Evolutionary conservation across 805 yeast genomes (phyloP), one percentile per base, ranked within the genome.

Genomic region (Hanseniaspora singularis): DNA sequence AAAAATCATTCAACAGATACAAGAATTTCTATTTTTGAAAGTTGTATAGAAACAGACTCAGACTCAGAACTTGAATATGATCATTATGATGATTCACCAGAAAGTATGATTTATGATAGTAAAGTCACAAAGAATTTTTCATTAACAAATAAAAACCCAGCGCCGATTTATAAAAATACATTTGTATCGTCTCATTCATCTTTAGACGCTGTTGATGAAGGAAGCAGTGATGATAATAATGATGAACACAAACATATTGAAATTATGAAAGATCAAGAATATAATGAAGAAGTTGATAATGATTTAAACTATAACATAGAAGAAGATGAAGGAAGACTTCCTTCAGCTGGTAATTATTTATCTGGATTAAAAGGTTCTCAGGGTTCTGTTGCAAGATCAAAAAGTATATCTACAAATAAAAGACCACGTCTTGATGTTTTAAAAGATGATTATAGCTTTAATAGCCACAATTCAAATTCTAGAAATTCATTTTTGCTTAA

Each of bases 271-370:
- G 26, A 38, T 5, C 8, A 6, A 10, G 33, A 30, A 10, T 19
- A 44, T 24, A 23, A 20, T 1, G 36, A 36, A 20, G 37, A 18
- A 20, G n/a, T 4, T 14, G 37, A 36, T 15, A 27, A 23, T 37
- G 32, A n/a, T 12, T 10, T 32, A 11, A 31, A 40, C 5, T 33
- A 40, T 12, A n/a, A 40, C 1, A 26, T 23, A 5, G 32, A 40
- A 4, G 37, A 43, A 5, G 41, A 37, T 12, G 32, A 37, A 4
- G 48, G 41, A 22, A 38, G 41, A 23, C 41, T 37, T 18, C 48
- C 48, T 23, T 44, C 41, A 8, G 41, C 48, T 4, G 48, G 48
- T 1, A 44, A 44, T 12, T 44, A 44, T 30, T 22, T 44, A 18
- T 14, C 41, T 11, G 41, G 41, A 4, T 15, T 37, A 5, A 44